Percentiles rank a stretch among this genome's conserved stretches.
phyloP scores from a whole-genome alignment of 345 rosid genomes.

The Syzygium aromaticum region DNA sequence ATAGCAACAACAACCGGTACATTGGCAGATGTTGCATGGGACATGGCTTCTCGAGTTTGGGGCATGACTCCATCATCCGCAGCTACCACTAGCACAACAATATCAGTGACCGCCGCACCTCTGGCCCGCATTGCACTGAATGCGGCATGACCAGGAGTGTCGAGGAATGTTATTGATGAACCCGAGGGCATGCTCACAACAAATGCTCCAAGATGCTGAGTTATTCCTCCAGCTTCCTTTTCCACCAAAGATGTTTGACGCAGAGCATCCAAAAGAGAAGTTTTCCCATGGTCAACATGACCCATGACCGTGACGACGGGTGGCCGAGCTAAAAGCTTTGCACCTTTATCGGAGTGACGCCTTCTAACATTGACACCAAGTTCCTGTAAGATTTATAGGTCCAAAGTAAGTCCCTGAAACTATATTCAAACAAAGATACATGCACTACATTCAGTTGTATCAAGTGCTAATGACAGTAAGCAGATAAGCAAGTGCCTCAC shows the following conservation, averaged over 20 bases:
- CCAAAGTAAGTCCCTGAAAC: background rate
- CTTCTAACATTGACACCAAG: slow-evolving; percentile 66
- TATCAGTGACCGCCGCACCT: slow-evolving; percentile 93
- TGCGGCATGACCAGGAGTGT: slow-evolving; percentile 95
- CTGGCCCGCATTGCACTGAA: slow-evolving; percentile 96
- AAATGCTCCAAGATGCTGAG: slow-evolving; percentile 94
- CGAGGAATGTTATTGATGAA: slow-evolving; percentile 84
- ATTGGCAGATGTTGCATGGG: slow-evolving; percentile 82
- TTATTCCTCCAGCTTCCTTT: slow-evolving; percentile 96
- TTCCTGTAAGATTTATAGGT: slow-evolving; percentile 41
- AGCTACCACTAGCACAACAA: slow-evolving; percentile 92
- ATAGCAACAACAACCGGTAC: slow-evolving; percentile 88
- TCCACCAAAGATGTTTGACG: slow-evolving; percentile 86
- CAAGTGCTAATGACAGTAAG: background rate
- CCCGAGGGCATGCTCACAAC: slow-evolving; percentile 83
- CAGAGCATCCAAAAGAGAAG: slow-evolving; percentile 82
- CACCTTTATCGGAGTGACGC: slow-evolving; percentile 65
- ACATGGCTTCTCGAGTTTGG: slow-evolving; percentile 86
- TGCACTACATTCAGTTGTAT: background rate
- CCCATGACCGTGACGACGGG: slow-evolving; percentile 94
- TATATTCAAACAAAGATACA: background rate
- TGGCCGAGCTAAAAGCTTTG: slow-evolving; percentile 54
- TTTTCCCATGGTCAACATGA: slow-evolving; percentile 97
- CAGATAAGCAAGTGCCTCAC: background rate
- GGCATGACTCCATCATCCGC: slow-evolving; percentile 99